Evolutionary conservation across 2,329 filamentous ascomycete genomes (phyloP), one percentile per base, ranked within the genome.

Genomic region (Lomentospora prolificans): DNA sequence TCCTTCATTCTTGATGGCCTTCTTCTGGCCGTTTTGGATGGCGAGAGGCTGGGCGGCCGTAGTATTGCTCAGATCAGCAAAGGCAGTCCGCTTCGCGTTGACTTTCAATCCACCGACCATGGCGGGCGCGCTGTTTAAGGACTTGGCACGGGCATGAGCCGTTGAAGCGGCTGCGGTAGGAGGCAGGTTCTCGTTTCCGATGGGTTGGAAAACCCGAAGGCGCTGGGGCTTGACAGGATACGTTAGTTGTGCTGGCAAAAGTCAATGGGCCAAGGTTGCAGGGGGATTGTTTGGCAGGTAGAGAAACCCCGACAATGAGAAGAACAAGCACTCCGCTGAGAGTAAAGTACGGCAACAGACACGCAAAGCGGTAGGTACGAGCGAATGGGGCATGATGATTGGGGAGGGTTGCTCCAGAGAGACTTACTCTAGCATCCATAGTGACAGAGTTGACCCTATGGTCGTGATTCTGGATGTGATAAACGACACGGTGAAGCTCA

Each of bases 61-160:
- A 50, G 78, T 84, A 65, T 91, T 92, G 75, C 87, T 94, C 59
- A 94, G 80, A 67, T 95, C 90, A 52, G 82, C 87, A 69, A 95
- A 90, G 10, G 84, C 89, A 59, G 85, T 84, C 61, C 90, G 84
- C 74, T 91, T 94, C 56, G 84, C 76, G 57, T 81, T 77, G 55
- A 78, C 77, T 69, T 85, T 89, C 60, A 85, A 70, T 39, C 75
- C 77, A 52, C 75, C 77, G 59, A 77, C 73, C 58, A 77, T 67
- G 58, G 80, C 64, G 62, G 75, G 75, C 50, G 61, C 44, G 24
- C 44, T 62, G 39, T 54, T 56, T 46, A 55, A 33, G 31, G 55
- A 51, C 55, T 66, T 74, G 63, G 46, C 36, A 22, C 44, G 53
- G 7, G 12, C 9, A 24, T 55, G 53, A n/a, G 44, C 53, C 4